Evolutionary conservation across 192 early-diverging fungal genomes (phyloP), one percentile per base, ranked within the genome.

Genomic region (Backusella tuberculispora): DNA sequence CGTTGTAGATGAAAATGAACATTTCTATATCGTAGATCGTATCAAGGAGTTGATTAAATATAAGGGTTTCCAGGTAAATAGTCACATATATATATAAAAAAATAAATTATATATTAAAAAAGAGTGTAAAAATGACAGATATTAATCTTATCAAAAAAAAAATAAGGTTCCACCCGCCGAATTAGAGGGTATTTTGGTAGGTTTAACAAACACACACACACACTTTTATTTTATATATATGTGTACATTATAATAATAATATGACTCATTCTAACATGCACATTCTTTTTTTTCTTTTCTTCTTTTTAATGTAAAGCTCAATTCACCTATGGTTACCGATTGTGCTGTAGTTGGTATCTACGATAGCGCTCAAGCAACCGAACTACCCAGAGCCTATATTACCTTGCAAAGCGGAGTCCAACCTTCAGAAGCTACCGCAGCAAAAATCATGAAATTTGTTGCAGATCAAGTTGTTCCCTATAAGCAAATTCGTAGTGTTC

Each of bases 21-120:
- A 76, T 65, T 88, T 84, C 60, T 79, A 47, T 34, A 86, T 91
- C 69, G 85, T 90, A 34, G 90, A 92, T 73, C 47, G 89, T 80
- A 29, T 74, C 34, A 98, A 96, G 86, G 94, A 96, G 75, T 83
- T 96, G 10, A 97, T 97, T 83, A 97, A 98, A 80, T 98, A 94
- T 86, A 97, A 97, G 77, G 87, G 89, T 19, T 87, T 86, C 70
- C 85, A 88, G 50, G 65, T 73, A 64, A 29, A n/a, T 9, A 9
- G 17, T n/a, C 21, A 40, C 48, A 19, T 37, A 14, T 38, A 13
- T 64, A 29, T 17, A 6, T 38, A 63, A 53, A 21, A 19, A 34
- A 7, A 69, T 19, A 47, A 46, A 47, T 10, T 29, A 70, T 15
- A 70, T 17, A 15, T 29, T 21, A 14, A 40, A 40, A 41, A 40